Conservation (phyloP, 345 rosid species). For the Carallia brachiata region DNA sequence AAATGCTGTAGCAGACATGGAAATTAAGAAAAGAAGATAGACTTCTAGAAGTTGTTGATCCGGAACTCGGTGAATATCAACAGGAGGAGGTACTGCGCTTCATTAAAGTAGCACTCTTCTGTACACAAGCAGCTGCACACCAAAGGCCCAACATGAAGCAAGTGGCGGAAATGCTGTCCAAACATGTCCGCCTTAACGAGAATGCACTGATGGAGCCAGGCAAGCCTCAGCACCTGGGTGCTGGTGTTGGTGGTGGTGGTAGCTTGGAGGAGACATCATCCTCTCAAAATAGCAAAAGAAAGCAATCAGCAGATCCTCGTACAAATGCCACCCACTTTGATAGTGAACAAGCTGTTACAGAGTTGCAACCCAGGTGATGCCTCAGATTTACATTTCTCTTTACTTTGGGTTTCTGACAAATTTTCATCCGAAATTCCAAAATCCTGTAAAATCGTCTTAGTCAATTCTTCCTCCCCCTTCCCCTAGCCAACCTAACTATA, state of each 20-base stretch:
- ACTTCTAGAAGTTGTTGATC: conserved; percentile 69
- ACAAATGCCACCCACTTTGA: conserved; percentile 22
- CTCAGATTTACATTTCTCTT: neutral
- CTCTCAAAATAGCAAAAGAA: conserved; percentile 44
- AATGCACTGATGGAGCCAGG: conserved; percentile 61
- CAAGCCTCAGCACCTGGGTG: conserved; percentile 31
- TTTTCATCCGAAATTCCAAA: neutral
- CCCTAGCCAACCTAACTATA: too few relatives aligned
- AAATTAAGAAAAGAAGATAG: conserved; percentile 64
- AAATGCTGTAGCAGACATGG: conserved; percentile 67
- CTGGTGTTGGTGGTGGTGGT: conserved; percentile 8
- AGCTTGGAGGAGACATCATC: conserved; percentile 44
- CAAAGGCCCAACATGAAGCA: conserved; percentile 84
- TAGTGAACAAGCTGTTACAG: conserved; percentile 28
- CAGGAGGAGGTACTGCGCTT: conserved; percentile 56
- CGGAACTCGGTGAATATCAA: conserved; percentile 51
- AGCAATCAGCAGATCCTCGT: conserved; percentile 31
- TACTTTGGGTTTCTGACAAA: neutral
- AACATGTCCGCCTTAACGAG: conserved; percentile 63
- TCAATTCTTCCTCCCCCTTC: neutral
- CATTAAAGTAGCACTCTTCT: conserved; percentile 77
- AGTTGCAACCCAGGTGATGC: conserved; percentile 65
- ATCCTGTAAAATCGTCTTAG: neutral
- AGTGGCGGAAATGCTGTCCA: conserved; percentile 81
- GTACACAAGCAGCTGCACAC: conserved; percentile 67